Evolutionary conservation across 805 yeast species (phyloP).

Genomic region (Ogataea chonburiensis): DNA sequence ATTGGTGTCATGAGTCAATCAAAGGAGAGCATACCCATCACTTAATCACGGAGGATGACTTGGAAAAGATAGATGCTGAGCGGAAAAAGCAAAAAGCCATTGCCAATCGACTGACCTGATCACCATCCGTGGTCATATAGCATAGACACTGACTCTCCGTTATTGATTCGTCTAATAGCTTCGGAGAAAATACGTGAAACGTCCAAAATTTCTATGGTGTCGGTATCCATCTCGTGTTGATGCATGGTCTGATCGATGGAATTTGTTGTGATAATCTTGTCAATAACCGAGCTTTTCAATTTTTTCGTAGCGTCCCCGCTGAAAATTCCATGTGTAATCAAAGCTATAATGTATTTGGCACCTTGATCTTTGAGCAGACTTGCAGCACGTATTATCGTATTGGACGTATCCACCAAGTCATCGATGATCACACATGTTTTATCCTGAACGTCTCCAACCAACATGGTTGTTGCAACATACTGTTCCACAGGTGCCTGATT

Average conservation of each 20-base stretch:
- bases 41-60: slow-evolving; percentile 64
- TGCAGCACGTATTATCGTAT: slow-evolving; percentile 91
- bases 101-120: slow-evolving; percentile 15
- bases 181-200: slow-evolving; percentile 89
- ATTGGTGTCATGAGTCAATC: slow-evolving; percentile 45
- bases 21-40: slow-evolving; percentile 58
- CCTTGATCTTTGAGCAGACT: slow-evolving; percentile 90
- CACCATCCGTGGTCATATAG: slow-evolving; percentile 81
- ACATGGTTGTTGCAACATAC: slow-evolving; percentile 77
- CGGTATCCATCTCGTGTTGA: slow-evolving; percentile 47
- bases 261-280: slow-evolving; percentile 84
- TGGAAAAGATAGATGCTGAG: slow-evolving; percentile 41
- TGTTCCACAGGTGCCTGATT: slow-evolving; percentile 21
- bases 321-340: slow-evolving; percentile 90
- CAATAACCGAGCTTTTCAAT: slow-evolving; percentile 66
- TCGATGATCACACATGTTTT: slow-evolving; percentile 88
- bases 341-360: slow-evolving; percentile 78
- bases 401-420: slow-evolving; percentile 91
- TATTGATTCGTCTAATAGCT: slow-evolving; percentile 92
- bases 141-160: slow-evolving; percentile 95
- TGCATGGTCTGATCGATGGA: slow-evolving; percentile 82
- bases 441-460: slow-evolving; percentile 91
- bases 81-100: slow-evolving; percentile 30
- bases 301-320: slow-evolving; percentile 86
- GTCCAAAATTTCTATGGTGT: slow-evolving; percentile 70